Conservation (phyloP, 495 filamentous ascomycete species). For the Chaetomium cochliodes region DNA sequence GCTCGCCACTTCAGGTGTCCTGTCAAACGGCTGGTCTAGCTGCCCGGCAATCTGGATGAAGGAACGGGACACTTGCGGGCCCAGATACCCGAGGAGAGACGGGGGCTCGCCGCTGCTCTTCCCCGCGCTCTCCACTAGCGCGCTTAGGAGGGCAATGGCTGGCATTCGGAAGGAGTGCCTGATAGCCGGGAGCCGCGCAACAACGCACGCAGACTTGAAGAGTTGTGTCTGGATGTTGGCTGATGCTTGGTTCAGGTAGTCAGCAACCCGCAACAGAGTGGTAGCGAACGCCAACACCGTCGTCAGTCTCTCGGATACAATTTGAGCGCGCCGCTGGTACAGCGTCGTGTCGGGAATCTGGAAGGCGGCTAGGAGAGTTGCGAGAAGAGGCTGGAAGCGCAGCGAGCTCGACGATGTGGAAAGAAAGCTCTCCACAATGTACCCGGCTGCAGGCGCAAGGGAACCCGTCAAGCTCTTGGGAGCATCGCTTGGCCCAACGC, state of each 20-base stretch:
- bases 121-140: constrained; percentile 67
- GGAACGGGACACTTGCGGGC: constrained; percentile 72
- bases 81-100: constrained; percentile 84
- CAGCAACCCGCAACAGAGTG: constrained; percentile 66
- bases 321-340: constrained; percentile 54
- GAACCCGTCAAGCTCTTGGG: constrained; percentile 60
- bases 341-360: constrained; percentile 63
- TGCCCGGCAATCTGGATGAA: constrained; percentile 77
- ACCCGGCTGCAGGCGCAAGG: constrained; percentile 66
- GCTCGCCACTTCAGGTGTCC: constrained; percentile 57
- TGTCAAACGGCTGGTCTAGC: constrained; percentile 71
- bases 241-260: constrained; percentile 57
- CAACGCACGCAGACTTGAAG: constrained; percentile 70
- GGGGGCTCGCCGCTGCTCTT: constrained; percentile 69
- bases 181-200: constrained; percentile 77
- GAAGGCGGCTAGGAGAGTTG: constrained; percentile 65
- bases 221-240: constrained; percentile 72
- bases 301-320: constrained; percentile 62
- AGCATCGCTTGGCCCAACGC: constrained; percentile 60
- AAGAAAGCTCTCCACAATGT: constrained; percentile 74
- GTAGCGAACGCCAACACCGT: constrained; percentile 64
- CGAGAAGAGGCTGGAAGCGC: constrained; percentile 73
- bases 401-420: constrained; percentile 65
- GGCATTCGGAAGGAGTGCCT: constrained; percentile 63
- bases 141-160: constrained; percentile 67